Percentiles rank a stretch among this genome's conserved stretches.
phyloP scores from a whole-genome alignment of 805 yeast species.

The Danielia oregonensis region DNA sequence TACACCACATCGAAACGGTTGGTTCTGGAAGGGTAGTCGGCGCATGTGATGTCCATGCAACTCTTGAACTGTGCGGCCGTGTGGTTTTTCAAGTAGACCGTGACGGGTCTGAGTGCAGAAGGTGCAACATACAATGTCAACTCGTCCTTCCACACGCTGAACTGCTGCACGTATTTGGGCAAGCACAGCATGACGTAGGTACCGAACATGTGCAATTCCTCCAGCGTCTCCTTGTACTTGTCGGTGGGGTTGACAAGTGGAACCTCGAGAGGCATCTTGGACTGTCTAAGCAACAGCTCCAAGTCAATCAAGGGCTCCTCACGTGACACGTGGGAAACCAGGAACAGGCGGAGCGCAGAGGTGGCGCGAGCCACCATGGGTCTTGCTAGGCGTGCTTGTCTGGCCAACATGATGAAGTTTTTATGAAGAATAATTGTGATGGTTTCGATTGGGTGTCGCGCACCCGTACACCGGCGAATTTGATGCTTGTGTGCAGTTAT shows the following conservation, averaged over 20 bases:
- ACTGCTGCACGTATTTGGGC: slow-evolving; percentile 81
- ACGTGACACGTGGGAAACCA: slow-evolving; percentile 6
- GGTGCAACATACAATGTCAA: slow-evolving; percentile 75
- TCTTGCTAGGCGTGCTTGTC: slow-evolving; percentile 9
- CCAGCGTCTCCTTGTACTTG: slow-evolving; percentile 59
- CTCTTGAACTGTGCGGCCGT: slow-evolving; percentile 77
- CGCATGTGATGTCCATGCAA: slow-evolving; percentile 80
- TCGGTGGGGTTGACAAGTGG: slow-evolving; percentile 77
- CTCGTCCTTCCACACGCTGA: slow-evolving; percentile 89
- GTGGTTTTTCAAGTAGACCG: slow-evolving; percentile 69
- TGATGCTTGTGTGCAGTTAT: too few relatives aligned
- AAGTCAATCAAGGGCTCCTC: slow-evolving; percentile 33
- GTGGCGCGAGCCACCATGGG: slow-evolving; percentile 2
- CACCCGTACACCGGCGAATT: not conserved
- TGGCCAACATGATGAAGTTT: slow-evolving; percentile 15
- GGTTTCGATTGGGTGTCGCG: not conserved
- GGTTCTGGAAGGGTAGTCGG: slow-evolving; percentile 78
- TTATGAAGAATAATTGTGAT: not conserved
- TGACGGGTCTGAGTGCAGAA: slow-evolving; percentile 65
- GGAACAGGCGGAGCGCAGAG: slow-evolving; percentile 1
- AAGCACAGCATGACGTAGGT: slow-evolving; percentile 69
- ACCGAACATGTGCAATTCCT: slow-evolving; percentile 79
- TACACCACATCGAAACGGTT: slow-evolving; percentile 87
- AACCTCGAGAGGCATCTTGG: slow-evolving; percentile 28
- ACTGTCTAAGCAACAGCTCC: slow-evolving; percentile 36